Base-by-base conservation (phyloP, 208 protist genomes). In the Acanthamoeba castellanii region DNA sequence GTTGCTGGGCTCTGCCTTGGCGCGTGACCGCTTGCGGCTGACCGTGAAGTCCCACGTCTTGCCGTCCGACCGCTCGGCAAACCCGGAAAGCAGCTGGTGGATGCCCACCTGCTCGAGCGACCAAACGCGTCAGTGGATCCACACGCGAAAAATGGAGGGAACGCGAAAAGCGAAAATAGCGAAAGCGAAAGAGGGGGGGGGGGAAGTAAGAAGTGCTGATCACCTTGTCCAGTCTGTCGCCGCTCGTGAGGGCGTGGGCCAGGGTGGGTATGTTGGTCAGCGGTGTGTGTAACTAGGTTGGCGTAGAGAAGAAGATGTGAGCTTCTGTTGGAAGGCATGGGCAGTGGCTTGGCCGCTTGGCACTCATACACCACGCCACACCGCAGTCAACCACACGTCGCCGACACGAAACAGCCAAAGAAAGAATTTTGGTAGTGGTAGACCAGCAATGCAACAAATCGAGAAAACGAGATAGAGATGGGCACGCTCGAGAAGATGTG, bases 21-120 rank as follows among this genome's bases (percentile, higher is more conserved):
- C n/a, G 52, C 32, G 55, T 34, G 85, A 74, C 25, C 55, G 85
- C 85, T 92, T 92, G 85, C 85, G 76, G 76, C 76, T 84, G 27
- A 84, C 76, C 3, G 76, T 84, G 76, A 84, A 84, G 76, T 84
- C 76, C 76, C 76, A 84, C 20, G 76, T n/a, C 27, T 55, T 84
- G 6, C 76, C 76, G 47, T 84, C 76, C 13, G 76, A 2, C 27
- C 45, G 32, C 76, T 84, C 42, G 32, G 76, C 76, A 37, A 84
- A 84, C 18, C 25, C 25, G 11, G 37, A 4, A 2, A 84, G 76
- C 14, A 84, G 76, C 76, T 57, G 42, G 76, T 84, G 76, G 25
- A 84, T 32, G 25, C 76, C 76, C 20, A 27, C 45, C 76, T 84
- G 76, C 47, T 52, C 47, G 4, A 4, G 47, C n/a, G n/a, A n/a